phyloP scores from a whole-genome alignment of 2,329 filamentous ascomycete species.

The Epichloe sp. region DNA sequence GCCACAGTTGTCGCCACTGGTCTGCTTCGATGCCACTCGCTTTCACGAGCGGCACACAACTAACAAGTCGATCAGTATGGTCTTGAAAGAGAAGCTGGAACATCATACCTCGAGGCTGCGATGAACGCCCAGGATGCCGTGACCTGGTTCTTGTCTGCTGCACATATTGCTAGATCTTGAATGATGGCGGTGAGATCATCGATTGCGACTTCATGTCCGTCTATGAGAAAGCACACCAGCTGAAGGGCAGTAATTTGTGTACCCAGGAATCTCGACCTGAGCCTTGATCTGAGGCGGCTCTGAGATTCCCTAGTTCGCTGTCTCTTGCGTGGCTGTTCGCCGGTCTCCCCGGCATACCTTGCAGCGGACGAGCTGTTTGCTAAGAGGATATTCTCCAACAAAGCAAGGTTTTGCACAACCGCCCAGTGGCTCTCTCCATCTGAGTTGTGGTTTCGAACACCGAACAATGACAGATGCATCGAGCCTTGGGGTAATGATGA shows the following conservation, averaged over 20 bases:
- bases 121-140: slow-evolving; percentile 74
- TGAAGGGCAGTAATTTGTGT: slow-evolving; percentile 41
- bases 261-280: slow-evolving; percentile 30
- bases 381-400: slow-evolving; percentile 38
- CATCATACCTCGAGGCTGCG: slow-evolving; percentile 58
- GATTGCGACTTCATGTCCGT: slow-evolving; percentile 28
- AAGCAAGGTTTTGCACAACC: slow-evolving; percentile 43
- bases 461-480: slow-evolving; percentile 37
- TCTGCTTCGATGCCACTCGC: slow-evolving; percentile 22
- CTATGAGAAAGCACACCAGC: slow-evolving; percentile 42
- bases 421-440: slow-evolving; percentile 49
- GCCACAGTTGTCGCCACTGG: slow-evolving; percentile 65
- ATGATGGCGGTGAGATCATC: slow-evolving; percentile 45
- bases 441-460: slow-evolving; percentile 37
- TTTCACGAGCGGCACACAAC: slow-evolving; percentile 17
- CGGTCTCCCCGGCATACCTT: slow-evolving; percentile 15
- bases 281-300: slow-evolving; percentile 34
- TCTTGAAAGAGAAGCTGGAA: neutral
- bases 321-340: slow-evolving; percentile 39
- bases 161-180: slow-evolving; percentile 41
- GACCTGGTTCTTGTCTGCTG: slow-evolving; percentile 54
- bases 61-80: slow-evolving; percentile 13
- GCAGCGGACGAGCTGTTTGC: slow-evolving; percentile 11
- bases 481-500: slow-evolving; percentile 28
- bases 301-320: slow-evolving; percentile 29